Percentiles rank a stretch among this genome's conserved stretches.
phyloP scores from a whole-genome alignment of 495 filamentous ascomycete species.

The Trypethelium eluteriae region DNA sequence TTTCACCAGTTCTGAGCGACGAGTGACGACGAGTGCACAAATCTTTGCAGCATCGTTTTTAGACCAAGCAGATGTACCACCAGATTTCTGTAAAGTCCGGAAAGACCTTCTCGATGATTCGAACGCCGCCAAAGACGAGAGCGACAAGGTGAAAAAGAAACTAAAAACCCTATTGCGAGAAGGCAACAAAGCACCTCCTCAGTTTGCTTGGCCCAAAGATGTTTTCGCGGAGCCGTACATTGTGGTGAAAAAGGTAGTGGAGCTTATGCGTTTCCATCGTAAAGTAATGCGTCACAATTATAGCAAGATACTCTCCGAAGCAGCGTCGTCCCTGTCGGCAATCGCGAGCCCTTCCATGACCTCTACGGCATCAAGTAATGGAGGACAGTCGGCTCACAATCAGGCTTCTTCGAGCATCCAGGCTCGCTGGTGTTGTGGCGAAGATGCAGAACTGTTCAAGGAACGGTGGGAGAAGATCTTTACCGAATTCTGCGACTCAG shows the following conservation, averaged over 20 bases:
- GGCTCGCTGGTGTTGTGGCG: constrained; percentile 89
- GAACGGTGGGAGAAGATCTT: constrained; percentile 99
- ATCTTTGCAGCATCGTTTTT: constrained; percentile 92
- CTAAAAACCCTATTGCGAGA: constrained; percentile 82
- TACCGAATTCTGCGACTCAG: constrained; percentile 87
- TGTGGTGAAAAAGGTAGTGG: constrained; percentile 83
- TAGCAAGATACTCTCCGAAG: constrained; percentile 56
- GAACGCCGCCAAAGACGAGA: constrained; percentile 98
- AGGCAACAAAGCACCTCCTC: constrained; percentile 77
- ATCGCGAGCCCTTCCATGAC: constrained; percentile 23
- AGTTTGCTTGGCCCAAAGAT: constrained; percentile 93
- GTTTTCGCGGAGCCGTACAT: constrained; percentile 87
- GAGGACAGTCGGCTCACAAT: constrained; percentile 34
- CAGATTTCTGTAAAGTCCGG: constrained; percentile 75
- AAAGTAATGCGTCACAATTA: constrained; percentile 91
- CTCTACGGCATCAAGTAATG: neutral
- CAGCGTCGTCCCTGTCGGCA: constrained; percentile 51
- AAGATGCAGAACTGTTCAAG: constrained; percentile 88
- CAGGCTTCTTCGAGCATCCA: constrained; percentile 64
- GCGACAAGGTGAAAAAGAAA: constrained; percentile 99
- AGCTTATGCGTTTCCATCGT: constrained; percentile 95
- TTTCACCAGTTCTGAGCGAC: constrained; percentile 88
- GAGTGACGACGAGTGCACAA: constrained; percentile 90
- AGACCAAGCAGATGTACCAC: constrained; percentile 72
- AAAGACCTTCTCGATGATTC: constrained; percentile 96